phyloP scores from a whole-genome alignment of 495 filamentous ascomycete species.

The Rhizodiscina lignyota region DNA sequence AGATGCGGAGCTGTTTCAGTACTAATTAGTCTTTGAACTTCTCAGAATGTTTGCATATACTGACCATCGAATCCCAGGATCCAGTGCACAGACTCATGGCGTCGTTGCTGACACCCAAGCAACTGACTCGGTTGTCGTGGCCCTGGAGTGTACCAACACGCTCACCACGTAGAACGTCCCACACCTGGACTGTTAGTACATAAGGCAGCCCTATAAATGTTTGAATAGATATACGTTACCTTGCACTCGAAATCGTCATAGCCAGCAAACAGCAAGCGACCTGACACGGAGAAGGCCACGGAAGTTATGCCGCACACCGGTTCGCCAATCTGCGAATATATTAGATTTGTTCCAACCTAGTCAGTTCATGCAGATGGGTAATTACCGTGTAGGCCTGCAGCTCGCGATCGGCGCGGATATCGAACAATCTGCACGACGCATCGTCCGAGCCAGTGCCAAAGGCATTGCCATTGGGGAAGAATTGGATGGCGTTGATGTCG shows the following conservation, averaged over 20 bases:
- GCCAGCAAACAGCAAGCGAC: slow-evolving; percentile 85
- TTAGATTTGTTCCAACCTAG: slow-evolving; percentile 5
- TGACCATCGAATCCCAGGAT: slow-evolving; percentile 97
- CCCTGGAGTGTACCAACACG: slow-evolving; percentile 92
- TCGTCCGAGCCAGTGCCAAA: slow-evolving; percentile 98
- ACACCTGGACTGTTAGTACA: slow-evolving; percentile 65
- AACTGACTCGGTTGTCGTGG: slow-evolving; percentile 98
- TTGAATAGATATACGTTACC: too few relatives aligned
- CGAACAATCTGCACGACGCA: slow-evolving; percentile 91
- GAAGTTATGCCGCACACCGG: slow-evolving; percentile 97
- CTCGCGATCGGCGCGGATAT: slow-evolving; percentile 92
- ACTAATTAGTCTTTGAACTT: slow-evolving; percentile 3
- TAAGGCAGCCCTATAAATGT: slow-evolving; percentile 11
- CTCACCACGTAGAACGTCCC: slow-evolving; percentile 92
- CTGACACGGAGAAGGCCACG: slow-evolving; percentile 94
- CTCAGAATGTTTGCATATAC: slow-evolving; percentile 19
- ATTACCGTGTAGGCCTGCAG: slow-evolving; percentile 91
- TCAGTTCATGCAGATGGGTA: slow-evolving; percentile 1
- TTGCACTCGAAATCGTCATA: slow-evolving; percentile 99
- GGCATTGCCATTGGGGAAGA: slow-evolving; percentile 97
- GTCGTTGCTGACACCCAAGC: slow-evolving; percentile 94
- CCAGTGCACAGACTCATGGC: slow-evolving; percentile 98
- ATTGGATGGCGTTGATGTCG: slow-evolving; percentile 98
- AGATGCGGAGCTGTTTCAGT: slow-evolving; percentile 20
- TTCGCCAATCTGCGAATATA: slow-evolving; percentile 60